These are phyloP conservation scores for Lactarius sp. DNA, from an alignment of 768 basidiomycete genomes.

Conservation along the genomic window DNA sequence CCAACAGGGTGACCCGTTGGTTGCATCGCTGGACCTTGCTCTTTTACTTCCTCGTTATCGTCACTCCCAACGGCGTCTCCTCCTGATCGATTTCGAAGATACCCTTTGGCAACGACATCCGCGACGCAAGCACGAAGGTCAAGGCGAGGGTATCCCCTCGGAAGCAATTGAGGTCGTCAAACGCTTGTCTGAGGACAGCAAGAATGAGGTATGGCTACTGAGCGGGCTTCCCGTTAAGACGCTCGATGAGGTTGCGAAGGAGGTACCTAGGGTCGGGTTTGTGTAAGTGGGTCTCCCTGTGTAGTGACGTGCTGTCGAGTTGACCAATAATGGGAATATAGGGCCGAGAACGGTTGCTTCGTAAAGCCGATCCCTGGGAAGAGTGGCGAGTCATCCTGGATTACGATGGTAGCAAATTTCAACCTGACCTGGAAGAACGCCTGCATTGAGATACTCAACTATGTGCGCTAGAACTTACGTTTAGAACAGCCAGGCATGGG, in stretches of 20 bases:
- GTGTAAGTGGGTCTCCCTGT: constrained; percentile 45
- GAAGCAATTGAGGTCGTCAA: constrained; percentile 47
- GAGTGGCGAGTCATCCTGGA: constrained; percentile 48
- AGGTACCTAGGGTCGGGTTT: constrained; percentile 66
- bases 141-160: constrained; percentile 28
- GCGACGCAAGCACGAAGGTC: constrained; percentile 28
- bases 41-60: constrained; percentile 64
- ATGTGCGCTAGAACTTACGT: constrained; percentile 47
- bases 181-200: constrained; percentile 53
- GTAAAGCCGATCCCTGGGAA: constrained; percentile 50
- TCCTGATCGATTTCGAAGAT: constrained; percentile 76
- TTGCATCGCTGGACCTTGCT: constrained; percentile 40
- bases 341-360: constrained; percentile 87
- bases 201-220: constrained; percentile 78
- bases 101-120: constrained; percentile 68
- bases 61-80: constrained; percentile 57
- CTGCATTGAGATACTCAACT: constrained; percentile 78
- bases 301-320: neutral
- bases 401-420: constrained; percentile 73
- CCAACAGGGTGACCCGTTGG: constrained; percentile 37
- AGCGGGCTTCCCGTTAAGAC: constrained; percentile 67
- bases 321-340: constrained; percentile 28
- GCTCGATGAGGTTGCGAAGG: constrained; percentile 56
- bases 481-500: neutral
- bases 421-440: constrained; percentile 78